Conservation (phyloP, 208 protist species). For the Crithidia mellificae region DNA sequence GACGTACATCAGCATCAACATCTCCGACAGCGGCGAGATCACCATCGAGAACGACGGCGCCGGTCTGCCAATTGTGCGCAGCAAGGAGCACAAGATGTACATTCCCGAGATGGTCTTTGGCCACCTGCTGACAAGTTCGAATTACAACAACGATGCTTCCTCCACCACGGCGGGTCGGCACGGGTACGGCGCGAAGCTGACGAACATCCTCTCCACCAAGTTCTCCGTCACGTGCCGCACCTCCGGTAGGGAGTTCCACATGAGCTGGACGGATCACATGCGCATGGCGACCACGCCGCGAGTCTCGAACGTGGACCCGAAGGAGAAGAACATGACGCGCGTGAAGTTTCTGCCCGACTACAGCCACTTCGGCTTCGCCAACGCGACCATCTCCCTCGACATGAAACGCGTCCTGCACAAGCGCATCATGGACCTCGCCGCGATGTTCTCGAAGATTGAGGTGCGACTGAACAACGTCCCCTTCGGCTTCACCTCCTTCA, state of each 20-base stretch:
- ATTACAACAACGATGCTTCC: constrained; percentile 95
- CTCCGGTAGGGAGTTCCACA: constrained; percentile 89
- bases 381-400: constrained; percentile 75
- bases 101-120: constrained; percentile 98
- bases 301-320: constrained; percentile 75
- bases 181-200: constrained; percentile 97
- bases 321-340: constrained; percentile 74
- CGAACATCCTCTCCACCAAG: constrained; percentile 99
- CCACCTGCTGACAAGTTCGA: constrained; percentile 95
- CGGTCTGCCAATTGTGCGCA: constrained; percentile 92
- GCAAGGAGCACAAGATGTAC: constrained; percentile 93
- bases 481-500: constrained; percentile 94
- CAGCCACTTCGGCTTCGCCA: constrained; percentile 70
- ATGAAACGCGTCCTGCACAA: constrained; percentile 91
- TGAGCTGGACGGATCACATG: constrained; percentile 98
- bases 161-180: constrained; percentile 95
- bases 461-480: constrained; percentile 96
- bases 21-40: constrained; percentile 89
- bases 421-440: constrained; percentile 92
- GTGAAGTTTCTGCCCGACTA: constrained; percentile 92
- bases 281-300: constrained; percentile 86
- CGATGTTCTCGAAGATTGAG: constrained; percentile 90
- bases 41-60: constrained; percentile 96
- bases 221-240: constrained; percentile 95
- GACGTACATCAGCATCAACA: constrained; percentile 92